Evolutionary conservation across 1,139 yeast species (phyloP).

Genomic region (Nakaseomyces sp.): DNA sequence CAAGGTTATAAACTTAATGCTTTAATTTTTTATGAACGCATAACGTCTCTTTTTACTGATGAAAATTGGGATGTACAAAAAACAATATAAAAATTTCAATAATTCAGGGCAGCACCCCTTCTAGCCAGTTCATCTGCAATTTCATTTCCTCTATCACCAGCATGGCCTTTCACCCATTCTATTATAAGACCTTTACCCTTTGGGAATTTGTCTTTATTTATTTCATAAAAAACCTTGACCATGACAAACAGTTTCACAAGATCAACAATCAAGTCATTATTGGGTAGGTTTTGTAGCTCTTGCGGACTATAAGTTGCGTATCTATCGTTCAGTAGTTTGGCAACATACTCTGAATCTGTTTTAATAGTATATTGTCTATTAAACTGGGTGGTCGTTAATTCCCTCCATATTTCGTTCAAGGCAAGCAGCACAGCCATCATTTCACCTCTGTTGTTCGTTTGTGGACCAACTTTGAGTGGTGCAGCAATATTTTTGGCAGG

Average conservation of each 20-base stretch:
- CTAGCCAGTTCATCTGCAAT: conserved; percentile 71
- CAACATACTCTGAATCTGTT: conserved; percentile 51
- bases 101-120: conserved; percentile 38
- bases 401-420: conserved; percentile 33
- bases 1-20: no score
- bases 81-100: background rate
- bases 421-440: conserved; percentile 58
- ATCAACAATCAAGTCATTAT: conserved; percentile 24
- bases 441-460: conserved; percentile 81
- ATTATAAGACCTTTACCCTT: conserved; percentile 34
- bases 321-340: conserved; percentile 45
- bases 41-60: no score
- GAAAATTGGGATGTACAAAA: no score
- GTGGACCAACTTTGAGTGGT: conserved; percentile 40
- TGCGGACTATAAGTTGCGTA: conserved; percentile 33
- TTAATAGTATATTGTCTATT: conserved; percentile 30
- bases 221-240: conserved; percentile 28
- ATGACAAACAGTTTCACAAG: conserved; percentile 22
- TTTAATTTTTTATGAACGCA: no score
- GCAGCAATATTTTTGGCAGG: conserved; percentile 49
- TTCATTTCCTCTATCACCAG: conserved; percentile 62
- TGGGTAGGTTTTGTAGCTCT: conserved; percentile 25
- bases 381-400: conserved; percentile 31
- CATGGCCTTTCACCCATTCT: conserved; percentile 65
- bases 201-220: conserved; percentile 20